Evolutionary conservation across 176 grass and related monocot species (phyloP).

Genomic region (Chloris gayana): DNA sequence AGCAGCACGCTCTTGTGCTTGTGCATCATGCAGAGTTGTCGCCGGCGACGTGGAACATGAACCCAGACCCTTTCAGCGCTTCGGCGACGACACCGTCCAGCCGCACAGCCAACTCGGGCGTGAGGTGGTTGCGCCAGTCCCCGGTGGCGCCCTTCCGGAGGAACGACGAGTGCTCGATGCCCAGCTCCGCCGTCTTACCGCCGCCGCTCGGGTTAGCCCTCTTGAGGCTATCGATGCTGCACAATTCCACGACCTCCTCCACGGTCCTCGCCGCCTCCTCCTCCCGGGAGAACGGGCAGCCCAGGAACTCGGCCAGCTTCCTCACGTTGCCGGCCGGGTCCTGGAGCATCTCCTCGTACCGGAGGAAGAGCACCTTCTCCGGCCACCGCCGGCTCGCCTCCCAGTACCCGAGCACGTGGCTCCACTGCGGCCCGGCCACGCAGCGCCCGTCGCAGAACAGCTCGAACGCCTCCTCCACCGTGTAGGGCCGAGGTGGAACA

Average conservation of each 20-base stretch:
- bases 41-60: background rate
- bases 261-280: too few relatives aligned
- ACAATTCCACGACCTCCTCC: background rate
- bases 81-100: conserved; percentile 18
- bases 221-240: conserved; percentile 31
- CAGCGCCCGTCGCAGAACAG: background rate
- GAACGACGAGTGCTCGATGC: background rate
- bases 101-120: conserved; percentile 32
- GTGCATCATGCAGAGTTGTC: background rate
- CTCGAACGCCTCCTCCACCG: conserved; percentile 17
- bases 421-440: conserved; percentile 17
- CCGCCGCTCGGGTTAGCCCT: conserved; percentile 1
- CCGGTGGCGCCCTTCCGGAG: conserved; percentile 39
- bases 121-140: conserved; percentile 47
- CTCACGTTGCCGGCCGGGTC: too few relatives aligned
- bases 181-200: rapidly evolving
- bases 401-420: conserved; percentile 43
- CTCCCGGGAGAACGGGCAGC: too few relatives aligned
- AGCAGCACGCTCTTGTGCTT: too few relatives aligned
- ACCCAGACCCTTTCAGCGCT: conserved; percentile 35
- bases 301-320: too few relatives aligned
- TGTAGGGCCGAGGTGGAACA: background rate
- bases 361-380: conserved; percentile 40
- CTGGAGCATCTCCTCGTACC: conserved; percentile 27
- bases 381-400: conserved; percentile 19